Evolutionary conservation across 2,329 filamentous ascomycete genomes (phyloP).

Genomic region (Coniochaeta sp.): DNA sequence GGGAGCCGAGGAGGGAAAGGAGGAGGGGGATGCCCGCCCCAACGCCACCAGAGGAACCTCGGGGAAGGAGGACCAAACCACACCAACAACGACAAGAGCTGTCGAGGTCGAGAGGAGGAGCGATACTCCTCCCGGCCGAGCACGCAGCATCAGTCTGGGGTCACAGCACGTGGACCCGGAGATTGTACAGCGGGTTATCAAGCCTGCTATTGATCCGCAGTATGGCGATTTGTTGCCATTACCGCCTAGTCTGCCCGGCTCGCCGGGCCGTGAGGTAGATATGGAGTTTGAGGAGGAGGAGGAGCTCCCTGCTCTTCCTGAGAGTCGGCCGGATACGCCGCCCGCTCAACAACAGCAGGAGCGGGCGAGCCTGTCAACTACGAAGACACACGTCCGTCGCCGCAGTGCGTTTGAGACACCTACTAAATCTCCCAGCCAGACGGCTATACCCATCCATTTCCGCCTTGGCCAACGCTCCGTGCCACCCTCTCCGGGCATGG

Average conservation of each 20-base stretch:
- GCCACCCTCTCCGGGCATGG: constrained; percentile 33
- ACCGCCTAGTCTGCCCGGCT: constrained; percentile 51
- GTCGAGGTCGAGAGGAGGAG: neutral
- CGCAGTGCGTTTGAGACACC: constrained; percentile 41
- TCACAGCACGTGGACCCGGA: constrained; percentile 46
- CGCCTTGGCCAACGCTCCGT: constrained; percentile 40
- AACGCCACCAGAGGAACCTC: constrained; percentile 12
- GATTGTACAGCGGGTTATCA: constrained; percentile 50
- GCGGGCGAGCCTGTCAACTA: constrained; percentile 27
- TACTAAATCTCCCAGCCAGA: constrained; percentile 45
- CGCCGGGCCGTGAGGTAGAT: constrained; percentile 29
- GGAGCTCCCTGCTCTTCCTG: constrained; percentile 48
- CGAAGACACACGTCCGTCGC: constrained; percentile 38
- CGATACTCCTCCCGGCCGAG: constrained; percentile 3
- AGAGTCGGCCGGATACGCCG: constrained; percentile 52
- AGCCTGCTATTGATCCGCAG: constrained; percentile 59
- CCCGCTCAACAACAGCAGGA: constrained; percentile 31
- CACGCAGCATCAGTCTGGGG: constrained; percentile 17
- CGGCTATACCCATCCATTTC: constrained; percentile 51
- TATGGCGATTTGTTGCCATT: constrained; percentile 59
- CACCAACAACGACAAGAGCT: neutral
- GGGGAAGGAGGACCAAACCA: neutral
- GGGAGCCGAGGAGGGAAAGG: constrained; percentile 12
- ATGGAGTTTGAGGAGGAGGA: constrained; percentile 21
- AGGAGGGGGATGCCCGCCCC: constrained; percentile 16